Evolutionary conservation across 768 basidiomycete genomes (phyloP).

Genomic region (Tulasnella sp.): DNA sequence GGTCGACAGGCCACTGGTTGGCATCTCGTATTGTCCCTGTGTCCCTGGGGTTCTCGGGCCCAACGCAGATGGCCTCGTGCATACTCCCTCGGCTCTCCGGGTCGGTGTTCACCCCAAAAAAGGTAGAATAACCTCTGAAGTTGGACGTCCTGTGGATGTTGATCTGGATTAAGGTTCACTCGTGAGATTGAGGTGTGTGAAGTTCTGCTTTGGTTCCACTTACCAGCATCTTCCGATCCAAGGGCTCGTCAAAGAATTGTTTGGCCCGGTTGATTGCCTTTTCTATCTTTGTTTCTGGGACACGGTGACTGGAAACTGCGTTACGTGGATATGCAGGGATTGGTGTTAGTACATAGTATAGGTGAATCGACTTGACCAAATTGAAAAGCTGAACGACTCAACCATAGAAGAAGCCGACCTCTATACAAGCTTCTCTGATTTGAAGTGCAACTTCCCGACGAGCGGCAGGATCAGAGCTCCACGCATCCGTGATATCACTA

Average conservation of each 20-base stretch:
- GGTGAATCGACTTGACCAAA: no score
- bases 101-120: slow-evolving; percentile 63
- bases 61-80: slow-evolving; percentile 82
- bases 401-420: slow-evolving; percentile 80
- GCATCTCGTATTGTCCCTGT: slow-evolving; percentile 47
- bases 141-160: slow-evolving; percentile 57
- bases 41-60: slow-evolving; percentile 43
- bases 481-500: no score
- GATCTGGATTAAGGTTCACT: slow-evolving; percentile 35
- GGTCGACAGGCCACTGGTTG: slow-evolving; percentile 68
- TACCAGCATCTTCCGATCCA: slow-evolving; percentile 46
- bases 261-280: slow-evolving; percentile 42
- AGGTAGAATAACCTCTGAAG: slow-evolving; percentile 76
- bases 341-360: not conserved
- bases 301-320: slow-evolving; percentile 66
- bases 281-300: slow-evolving; percentile 42
- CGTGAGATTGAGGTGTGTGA: slow-evolving; percentile 19
- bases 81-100: slow-evolving; percentile 63
- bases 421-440: slow-evolving; percentile 59
- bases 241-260: slow-evolving; percentile 54
- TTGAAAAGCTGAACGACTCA: slow-evolving; percentile 18
- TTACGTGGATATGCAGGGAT: not conserved
- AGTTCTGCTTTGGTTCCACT: no score
- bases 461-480: no score
- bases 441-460: slow-evolving; percentile 42